Evolutionary conservation across 2,329 filamentous ascomycete genomes (phyloP).

Genomic region (Lithohypha guttulata): DNA sequence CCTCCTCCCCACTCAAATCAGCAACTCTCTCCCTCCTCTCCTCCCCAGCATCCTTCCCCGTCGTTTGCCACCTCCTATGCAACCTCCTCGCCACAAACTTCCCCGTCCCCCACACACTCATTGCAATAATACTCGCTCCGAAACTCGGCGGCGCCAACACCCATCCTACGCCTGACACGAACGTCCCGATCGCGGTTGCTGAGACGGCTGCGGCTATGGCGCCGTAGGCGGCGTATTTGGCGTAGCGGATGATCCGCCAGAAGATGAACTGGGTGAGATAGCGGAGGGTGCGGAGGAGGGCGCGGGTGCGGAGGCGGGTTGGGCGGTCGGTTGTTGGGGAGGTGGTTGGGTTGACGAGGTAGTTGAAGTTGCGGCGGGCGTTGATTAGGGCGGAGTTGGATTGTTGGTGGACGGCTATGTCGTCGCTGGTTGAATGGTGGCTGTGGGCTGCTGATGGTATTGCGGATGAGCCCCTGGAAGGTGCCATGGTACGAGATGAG

Average conservation of each 20-base stretch:
- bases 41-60: constrained; percentile 15
- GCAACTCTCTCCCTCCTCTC: constrained; percentile 13
- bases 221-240: constrained; percentile 21
- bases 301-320: constrained; percentile 17
- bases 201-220: constrained; percentile 16
- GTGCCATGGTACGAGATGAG: no score
- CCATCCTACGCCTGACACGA: constrained; percentile 18
- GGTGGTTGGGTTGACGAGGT: constrained; percentile 15
- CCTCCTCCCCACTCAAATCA: constrained; percentile 11
- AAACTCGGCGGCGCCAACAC: constrained; percentile 18
- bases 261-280: constrained; percentile 19
- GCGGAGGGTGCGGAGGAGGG: constrained; percentile 18
- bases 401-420: constrained; percentile 18
- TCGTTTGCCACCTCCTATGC: constrained; percentile 16
- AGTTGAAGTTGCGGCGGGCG: constrained; percentile 20
- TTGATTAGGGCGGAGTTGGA: constrained; percentile 16
- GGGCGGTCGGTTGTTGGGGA: constrained; percentile 10
- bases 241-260: constrained; percentile 22
- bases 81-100: constrained; percentile 16
- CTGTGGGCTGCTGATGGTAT: neutral
- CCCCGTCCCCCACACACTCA: constrained; percentile 18
- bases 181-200: constrained; percentile 19
- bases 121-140: constrained; percentile 18
- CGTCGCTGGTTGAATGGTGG: constrained; percentile 8
- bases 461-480: constrained; percentile 6